A percentile compares a stretch with the other conserved stretches of the same genome.
Conservation (phyloP, 164 flowering plant genomes). For the Amborella trichopoda region DNA sequence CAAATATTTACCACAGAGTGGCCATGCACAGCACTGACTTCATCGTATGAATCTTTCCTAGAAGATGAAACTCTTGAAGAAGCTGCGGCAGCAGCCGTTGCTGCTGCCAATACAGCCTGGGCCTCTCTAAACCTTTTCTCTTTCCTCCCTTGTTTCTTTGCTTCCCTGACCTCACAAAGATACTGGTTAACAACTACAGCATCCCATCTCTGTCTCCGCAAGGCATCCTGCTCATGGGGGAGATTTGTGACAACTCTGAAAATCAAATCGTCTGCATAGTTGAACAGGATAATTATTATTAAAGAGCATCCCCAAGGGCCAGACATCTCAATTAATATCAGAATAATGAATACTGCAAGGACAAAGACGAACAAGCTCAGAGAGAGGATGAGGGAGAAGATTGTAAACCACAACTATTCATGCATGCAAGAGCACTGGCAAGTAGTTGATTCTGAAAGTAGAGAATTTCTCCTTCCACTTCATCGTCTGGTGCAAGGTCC, state of each 20-base stretch:
- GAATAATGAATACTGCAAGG: too few relatives aligned
- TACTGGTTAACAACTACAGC: constrained; percentile 60
- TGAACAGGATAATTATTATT: background rate
- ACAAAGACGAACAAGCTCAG: background rate
- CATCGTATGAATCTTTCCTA: constrained; percentile 74
- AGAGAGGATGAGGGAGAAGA: constrained; percentile 5
- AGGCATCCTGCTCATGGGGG: constrained; percentile 54
- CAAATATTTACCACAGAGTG: constrained; percentile 62
- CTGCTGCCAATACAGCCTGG: constrained; percentile 94
- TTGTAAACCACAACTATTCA: constrained; percentile 40
- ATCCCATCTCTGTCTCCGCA: constrained; percentile 67
- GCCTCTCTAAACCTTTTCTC: constrained; percentile 86
- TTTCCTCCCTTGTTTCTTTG: constrained; percentile 84
- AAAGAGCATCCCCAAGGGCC: too few relatives aligned
- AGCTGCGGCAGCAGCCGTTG: constrained; percentile 94
- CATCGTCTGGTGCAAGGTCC: constrained; percentile 62
- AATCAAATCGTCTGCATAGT: constrained; percentile 57
- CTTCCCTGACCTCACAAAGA: constrained; percentile 65
- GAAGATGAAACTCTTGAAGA: constrained; percentile 73
- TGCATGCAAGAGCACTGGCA: constrained; percentile 37
- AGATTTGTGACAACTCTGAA: constrained; percentile 45
- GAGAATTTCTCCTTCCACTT: constrained; percentile 82
- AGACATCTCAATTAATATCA: too few relatives aligned
- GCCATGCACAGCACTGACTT: constrained; percentile 20
- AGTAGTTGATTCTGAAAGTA: constrained; percentile 65